Percentiles rank a stretch among this genome's conserved stretches.
Conservation (phyloP, 2,329 filamentous ascomycete species). For the Phaeosphaeriaceae sp. region DNA sequence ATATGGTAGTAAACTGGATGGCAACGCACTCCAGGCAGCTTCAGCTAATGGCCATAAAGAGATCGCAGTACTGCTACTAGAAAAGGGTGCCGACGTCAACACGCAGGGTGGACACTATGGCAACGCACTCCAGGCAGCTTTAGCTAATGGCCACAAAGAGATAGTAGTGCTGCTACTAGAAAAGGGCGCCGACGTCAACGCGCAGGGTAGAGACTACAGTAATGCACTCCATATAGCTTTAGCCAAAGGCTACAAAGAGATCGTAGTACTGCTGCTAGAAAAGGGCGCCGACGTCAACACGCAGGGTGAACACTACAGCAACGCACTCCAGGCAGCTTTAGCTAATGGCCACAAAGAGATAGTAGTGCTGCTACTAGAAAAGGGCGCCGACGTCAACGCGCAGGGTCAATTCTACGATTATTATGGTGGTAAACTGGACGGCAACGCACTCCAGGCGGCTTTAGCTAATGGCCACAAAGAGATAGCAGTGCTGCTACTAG, state of each 20-base stretch:
- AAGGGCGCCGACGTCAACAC: constrained; percentile 3
- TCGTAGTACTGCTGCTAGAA: constrained; percentile 15
- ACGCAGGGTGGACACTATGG: background rate
- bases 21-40: constrained; percentile 13
- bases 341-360: constrained; percentile 14
- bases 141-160: constrained; percentile 7
- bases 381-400: background rate
- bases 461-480: background rate
- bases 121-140: constrained; percentile 25
- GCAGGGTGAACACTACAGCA: constrained; percentile 1
- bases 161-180: constrained; percentile 1
- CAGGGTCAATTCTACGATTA: background rate
- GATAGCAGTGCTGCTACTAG: constrained; percentile 13
- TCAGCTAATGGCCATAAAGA: background rate
- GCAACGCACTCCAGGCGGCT: constrained; percentile 13
- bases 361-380: constrained; percentile 19
- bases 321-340: constrained; percentile 27
- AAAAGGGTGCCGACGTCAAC: constrained; percentile 6
- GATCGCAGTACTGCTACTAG: constrained; percentile 13
- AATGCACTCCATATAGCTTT: background rate
- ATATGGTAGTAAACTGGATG: background rate
- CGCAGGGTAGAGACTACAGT: background rate
- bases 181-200: too few species aligned
- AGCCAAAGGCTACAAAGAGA: background rate
- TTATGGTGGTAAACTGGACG: background rate